Conservation (phyloP, 1,139 yeast genomes). For the Pichia sp. region DNA sequence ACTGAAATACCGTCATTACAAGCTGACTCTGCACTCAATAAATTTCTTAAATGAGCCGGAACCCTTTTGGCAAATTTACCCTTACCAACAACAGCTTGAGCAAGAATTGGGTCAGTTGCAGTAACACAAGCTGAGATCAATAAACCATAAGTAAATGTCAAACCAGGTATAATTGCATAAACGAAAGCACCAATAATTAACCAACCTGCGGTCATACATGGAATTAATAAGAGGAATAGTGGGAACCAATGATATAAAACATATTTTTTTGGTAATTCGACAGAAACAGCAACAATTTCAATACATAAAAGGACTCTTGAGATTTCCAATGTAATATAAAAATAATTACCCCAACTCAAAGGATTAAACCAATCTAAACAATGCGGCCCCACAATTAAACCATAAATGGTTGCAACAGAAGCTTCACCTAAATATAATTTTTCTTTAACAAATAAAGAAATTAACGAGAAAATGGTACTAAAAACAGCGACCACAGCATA, state of each 20-base stretch:
- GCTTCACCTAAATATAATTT: conserved; percentile 91
- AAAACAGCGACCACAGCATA: conserved; percentile 92
- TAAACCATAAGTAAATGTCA: conserved; percentile 69
- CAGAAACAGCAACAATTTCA: conserved; percentile 96
- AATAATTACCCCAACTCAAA: conserved; percentile 83
- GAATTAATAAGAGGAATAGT: conserved; percentile 68
- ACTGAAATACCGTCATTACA: conserved; percentile 99
- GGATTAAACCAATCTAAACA: conserved; percentile 88
- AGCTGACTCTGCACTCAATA: conserved; percentile 89
- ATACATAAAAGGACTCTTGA: conserved; percentile 84
- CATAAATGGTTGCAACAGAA: conserved; percentile 86
- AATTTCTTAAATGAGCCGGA: conserved; percentile 90
- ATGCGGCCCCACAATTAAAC: conserved; percentile 90
- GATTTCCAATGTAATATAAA: conserved; percentile 78
- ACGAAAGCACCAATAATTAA: conserved; percentile 76
- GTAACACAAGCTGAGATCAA: conserved; percentile 89
- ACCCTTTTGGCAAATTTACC: conserved; percentile 97
- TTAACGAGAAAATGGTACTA: conserved; percentile 75
- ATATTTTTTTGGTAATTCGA: conserved; percentile 88
- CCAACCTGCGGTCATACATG: conserved; percentile 97
- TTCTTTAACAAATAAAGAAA: conserved; percentile 90
- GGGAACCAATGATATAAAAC: conserved; percentile 89
- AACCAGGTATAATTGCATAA: conserved; percentile 80
- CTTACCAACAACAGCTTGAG: conserved; percentile 97
- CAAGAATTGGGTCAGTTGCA: conserved; percentile 96